These are phyloP conservation scores for Sphaceloma murrayae DNA, from an alignment of 2,329 filamentous ascomycete species.

Conservation along the genomic window DNA sequence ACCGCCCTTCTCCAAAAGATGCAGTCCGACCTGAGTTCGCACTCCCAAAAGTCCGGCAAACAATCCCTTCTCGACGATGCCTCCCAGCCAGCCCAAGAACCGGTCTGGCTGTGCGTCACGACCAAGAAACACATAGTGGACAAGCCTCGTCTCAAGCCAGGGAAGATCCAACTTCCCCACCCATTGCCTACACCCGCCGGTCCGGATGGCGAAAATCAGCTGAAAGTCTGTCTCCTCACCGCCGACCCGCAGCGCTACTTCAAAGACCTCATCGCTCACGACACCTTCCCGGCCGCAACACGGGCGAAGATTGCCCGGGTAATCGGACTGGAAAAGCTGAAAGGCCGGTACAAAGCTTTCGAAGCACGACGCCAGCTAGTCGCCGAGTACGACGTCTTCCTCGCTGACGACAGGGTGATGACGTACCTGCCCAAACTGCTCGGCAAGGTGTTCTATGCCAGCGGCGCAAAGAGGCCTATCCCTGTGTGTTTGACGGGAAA, in stretches of 20 bases:
- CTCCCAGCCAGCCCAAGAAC: slow-evolving; percentile 39
- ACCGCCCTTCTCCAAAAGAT: slow-evolving; percentile 48
- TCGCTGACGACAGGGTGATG: slow-evolving; percentile 80
- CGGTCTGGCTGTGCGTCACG: slow-evolving; percentile 53
- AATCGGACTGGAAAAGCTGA: slow-evolving; percentile 75
- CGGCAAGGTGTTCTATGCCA: slow-evolving; percentile 89
- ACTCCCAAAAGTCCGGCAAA: slow-evolving; percentile 40
- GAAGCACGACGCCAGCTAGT: slow-evolving; percentile 77
- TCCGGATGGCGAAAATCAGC: slow-evolving; percentile 24
- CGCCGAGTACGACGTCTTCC: slow-evolving; percentile 82
- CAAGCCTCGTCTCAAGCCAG: slow-evolving; percentile 70
- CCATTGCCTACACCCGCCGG: slow-evolving; percentile 45
- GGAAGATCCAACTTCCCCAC: slow-evolving; percentile 53
- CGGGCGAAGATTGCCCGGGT: slow-evolving; percentile 47
- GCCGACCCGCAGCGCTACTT: slow-evolving; percentile 74
- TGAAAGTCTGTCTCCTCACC: slow-evolving; percentile 76
- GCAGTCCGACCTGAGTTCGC: slow-evolving; percentile 33
- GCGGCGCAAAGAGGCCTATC: slow-evolving; percentile 72
- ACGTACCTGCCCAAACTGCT: slow-evolving; percentile 63
- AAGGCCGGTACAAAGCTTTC: slow-evolving; percentile 80
- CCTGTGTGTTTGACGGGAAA: slow-evolving; percentile 63
- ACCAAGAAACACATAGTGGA: slow-evolving; percentile 61
- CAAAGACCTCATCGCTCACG: slow-evolving; percentile 75
- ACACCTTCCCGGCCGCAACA: slow-evolving; percentile 45
- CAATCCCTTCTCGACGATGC: slow-evolving; percentile 45